A percentile compares a stretch with the other conserved stretches of the same genome.
Conservation (phyloP, 2,329 filamentous ascomycete genomes). For the Sordariomycetes sp. region DNA sequence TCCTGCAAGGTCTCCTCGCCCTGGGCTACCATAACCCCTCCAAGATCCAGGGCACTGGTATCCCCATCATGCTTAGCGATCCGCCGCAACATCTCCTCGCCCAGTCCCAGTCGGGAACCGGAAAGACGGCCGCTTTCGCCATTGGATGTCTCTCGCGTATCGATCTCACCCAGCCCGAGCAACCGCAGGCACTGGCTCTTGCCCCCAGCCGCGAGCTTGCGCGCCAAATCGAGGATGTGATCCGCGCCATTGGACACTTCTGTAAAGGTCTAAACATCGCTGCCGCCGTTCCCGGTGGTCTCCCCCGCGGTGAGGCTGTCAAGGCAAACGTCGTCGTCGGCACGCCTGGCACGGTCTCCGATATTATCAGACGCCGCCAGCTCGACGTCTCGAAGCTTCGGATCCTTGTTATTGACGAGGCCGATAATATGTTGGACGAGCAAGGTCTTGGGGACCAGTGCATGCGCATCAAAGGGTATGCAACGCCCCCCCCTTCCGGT, state of each 20-base stretch:
- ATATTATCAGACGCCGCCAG: constrained; percentile 67
- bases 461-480: constrained; percentile 71
- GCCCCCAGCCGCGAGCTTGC: constrained; percentile 92
- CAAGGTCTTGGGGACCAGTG: constrained; percentile 95
- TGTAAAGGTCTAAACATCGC: constrained; percentile 65
- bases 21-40: constrained; percentile 93
- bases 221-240: constrained; percentile 82
- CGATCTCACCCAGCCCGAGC: constrained; percentile 56
- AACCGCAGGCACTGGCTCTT: constrained; percentile 78
- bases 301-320: constrained; percentile 58
- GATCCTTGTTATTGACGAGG: constrained; percentile 87
- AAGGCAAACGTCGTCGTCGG: constrained; percentile 77
- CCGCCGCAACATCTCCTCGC: constrained; percentile 93
- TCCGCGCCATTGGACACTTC: constrained; percentile 75
- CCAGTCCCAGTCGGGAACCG: constrained; percentile 97
- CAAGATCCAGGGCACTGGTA: constrained; percentile 92
- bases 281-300: constrained; percentile 71
- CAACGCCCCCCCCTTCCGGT: not conserved
- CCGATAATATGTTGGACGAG: constrained; percentile 97
- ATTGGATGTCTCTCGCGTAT: constrained; percentile 83
- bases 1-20: constrained; percentile 65
- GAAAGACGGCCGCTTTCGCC: constrained; percentile 94
- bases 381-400: constrained; percentile 64
- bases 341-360: constrained; percentile 86
- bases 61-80: constrained; percentile 77